Percentiles rank a stretch among this genome's conserved stretches.
phyloP scores from a whole-genome alignment of 106 monocot species.

The Dactylorhiza incarnata region DNA sequence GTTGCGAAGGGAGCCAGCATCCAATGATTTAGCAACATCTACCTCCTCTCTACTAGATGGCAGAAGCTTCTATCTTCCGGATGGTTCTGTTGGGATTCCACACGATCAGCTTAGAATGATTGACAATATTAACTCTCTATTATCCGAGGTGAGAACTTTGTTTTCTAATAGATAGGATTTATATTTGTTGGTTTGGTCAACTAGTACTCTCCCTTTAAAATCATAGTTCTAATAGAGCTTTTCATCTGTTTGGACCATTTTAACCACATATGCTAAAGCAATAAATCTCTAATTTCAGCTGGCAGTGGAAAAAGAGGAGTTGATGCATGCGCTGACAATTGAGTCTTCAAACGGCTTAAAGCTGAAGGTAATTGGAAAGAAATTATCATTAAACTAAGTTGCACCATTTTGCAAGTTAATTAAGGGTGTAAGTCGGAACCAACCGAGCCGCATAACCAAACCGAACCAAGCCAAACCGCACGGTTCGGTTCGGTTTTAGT shows the following conservation, averaged over 20 bases:
- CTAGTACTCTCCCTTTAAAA: background rate
- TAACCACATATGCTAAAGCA: background rate
- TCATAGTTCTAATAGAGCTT: background rate
- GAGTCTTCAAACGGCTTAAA: slow-evolving; percentile 63
- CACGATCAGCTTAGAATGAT: slow-evolving; percentile 78
- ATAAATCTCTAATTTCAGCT: slow-evolving; percentile 31
- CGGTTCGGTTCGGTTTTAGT: no score
- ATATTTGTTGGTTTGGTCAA: background rate
- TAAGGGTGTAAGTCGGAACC: no score
- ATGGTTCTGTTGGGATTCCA: slow-evolving; percentile 41
- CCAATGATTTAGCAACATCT: slow-evolving; percentile 17
- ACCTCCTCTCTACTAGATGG: slow-evolving; percentile 19
- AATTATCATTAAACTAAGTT: background rate
- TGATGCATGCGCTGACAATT: slow-evolving; percentile 50
- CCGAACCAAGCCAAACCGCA: no score
- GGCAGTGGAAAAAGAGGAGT: slow-evolving; percentile 70
- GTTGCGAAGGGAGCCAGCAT: slow-evolving; percentile 11
- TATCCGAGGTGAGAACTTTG: slow-evolving; percentile 59
- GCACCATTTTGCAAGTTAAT: background rate
- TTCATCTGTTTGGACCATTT: background rate
- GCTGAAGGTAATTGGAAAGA: slow-evolving; percentile 51
- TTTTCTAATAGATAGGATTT: background rate
- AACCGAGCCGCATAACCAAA: no score
- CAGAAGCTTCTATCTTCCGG: slow-evolving; percentile 6
- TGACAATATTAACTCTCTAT: slow-evolving; percentile 73